Evolutionary conservation across 2,329 filamentous ascomycete genomes (phyloP).

Genomic region (Xylariaceae sp.): DNA sequence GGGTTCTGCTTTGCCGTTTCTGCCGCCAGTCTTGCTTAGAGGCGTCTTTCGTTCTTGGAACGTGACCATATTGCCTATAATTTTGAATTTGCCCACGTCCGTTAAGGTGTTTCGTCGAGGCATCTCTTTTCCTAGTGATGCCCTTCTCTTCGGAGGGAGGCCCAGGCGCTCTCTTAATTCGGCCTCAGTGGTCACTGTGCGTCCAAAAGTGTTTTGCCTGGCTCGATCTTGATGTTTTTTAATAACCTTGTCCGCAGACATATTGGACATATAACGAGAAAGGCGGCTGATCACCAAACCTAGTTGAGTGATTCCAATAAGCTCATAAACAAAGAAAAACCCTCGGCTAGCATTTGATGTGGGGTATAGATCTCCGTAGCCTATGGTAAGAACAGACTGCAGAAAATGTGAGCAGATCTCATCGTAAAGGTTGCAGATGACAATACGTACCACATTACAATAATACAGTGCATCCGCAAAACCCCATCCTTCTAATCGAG

Average conservation of each 20-base stretch:
- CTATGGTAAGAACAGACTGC: conserved; percentile 8
- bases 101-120: background rate
- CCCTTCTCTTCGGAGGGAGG: background rate
- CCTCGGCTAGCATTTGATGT: background rate
- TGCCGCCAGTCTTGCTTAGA: background rate
- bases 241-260: conserved; percentile 8
- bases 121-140: background rate
- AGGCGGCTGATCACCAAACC: conserved; percentile 11
- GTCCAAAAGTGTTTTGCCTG: conserved; percentile 4
- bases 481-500: conserved; percentile 5
- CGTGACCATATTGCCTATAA: conserved; percentile 3
- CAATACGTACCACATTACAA: conserved; percentile 9
- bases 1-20: background rate
- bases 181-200: conserved; percentile 6
- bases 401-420: background rate
- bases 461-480: conserved; percentile 9
- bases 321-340: conserved; percentile 10
- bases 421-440: background rate
- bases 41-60: conserved; percentile 1
- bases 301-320: conserved; percentile 9
- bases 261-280: conserved; percentile 8
- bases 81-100: conserved; percentile 4
- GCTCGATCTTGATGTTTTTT: conserved; percentile 6
- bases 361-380: conserved; percentile 7
- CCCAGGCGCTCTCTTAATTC: conserved; percentile 5